These are phyloP conservation scores for Ogataea methylovora DNA, from an alignment of 805 yeast genomes.

Conservation along the genomic window DNA sequence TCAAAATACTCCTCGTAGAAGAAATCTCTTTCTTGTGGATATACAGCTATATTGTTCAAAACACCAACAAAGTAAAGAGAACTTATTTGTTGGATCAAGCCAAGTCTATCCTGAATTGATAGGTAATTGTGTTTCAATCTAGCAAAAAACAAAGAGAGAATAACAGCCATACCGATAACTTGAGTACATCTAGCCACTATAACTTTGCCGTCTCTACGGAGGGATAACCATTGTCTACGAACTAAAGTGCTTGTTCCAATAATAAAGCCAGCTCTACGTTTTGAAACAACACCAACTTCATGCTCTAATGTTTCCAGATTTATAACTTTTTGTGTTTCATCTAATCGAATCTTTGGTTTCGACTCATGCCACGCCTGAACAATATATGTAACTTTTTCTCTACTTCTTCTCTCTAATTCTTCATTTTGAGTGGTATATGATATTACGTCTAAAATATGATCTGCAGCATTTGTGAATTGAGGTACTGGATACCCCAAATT, in stretches of 20 bases:
- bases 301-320: slow-evolving; percentile 10
- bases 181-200: slow-evolving; percentile 60
- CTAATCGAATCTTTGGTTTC: neutral
- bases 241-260: slow-evolving; percentile 27
- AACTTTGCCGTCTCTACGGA: slow-evolving; percentile 48
- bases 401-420: slow-evolving; percentile 31
- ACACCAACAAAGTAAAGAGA: slow-evolving; percentile 74
- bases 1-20: slow-evolving; percentile 78
- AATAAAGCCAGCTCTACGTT: slow-evolving; percentile 24
- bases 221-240: slow-evolving; percentile 33
- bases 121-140: slow-evolving; percentile 40
- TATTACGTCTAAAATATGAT: slow-evolving; percentile 62
- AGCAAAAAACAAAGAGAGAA: slow-evolving; percentile 62
- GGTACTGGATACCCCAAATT: slow-evolving; percentile 52
- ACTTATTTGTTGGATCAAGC: slow-evolving; percentile 66
- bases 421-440: slow-evolving; percentile 45
- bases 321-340: slow-evolving; percentile 2
- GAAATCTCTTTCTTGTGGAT: slow-evolving; percentile 64
- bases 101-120: slow-evolving; percentile 63
- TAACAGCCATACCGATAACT: slow-evolving; percentile 52
- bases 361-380: slow-evolving; percentile 29
- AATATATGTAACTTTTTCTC: slow-evolving; percentile 31
- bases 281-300: slow-evolving; percentile 21
- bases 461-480: slow-evolving; percentile 60
- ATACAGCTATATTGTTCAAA: slow-evolving; percentile 68